Evolutionary conservation across 2,329 filamentous ascomycete genomes (phyloP).

Genomic region (Lachnellula subtilissima): DNA sequence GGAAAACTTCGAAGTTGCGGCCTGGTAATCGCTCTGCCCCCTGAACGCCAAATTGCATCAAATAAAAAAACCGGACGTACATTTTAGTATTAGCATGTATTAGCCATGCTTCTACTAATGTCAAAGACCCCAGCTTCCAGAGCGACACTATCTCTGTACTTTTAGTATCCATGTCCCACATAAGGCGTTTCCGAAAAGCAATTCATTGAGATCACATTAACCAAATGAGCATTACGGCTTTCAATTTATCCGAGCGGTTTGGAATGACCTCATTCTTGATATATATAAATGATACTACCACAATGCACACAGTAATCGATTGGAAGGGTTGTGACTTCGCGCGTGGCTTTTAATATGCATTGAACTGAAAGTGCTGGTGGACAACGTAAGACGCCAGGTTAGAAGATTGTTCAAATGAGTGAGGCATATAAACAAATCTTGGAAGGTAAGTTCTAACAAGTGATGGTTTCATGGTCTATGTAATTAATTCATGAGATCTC

Average conservation of each 20-base stretch:
- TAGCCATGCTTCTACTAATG: background rate
- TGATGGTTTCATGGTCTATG: no score
- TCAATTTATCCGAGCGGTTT: background rate
- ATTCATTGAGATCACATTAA: background rate
- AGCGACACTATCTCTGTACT: conserved; percentile 7
- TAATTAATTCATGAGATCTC: no score
- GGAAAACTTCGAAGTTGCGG: conserved; percentile 77
- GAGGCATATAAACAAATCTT: no score
- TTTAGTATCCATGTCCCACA: conserved; percentile 7
- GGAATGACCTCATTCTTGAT: background rate
- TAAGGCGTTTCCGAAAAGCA: conserved; percentile 4
- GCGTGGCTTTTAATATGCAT: background rate
- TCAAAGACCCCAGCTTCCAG: background rate
- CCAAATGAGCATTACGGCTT: background rate
- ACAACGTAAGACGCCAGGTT: no score
- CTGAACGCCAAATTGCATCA: background rate
- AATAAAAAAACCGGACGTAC: background rate
- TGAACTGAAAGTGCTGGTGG: background rate
- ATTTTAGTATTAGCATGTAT: background rate
- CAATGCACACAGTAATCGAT: background rate
- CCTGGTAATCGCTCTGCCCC: conserved; percentile 28
- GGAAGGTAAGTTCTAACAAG: no score
- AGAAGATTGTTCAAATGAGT: no score
- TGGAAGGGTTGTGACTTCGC: background rate
- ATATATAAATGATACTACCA: background rate